Evolutionary conservation across 2,329 filamentous ascomycete species (phyloP).

Genomic region (Ceratocystis lukuohia): DNA sequence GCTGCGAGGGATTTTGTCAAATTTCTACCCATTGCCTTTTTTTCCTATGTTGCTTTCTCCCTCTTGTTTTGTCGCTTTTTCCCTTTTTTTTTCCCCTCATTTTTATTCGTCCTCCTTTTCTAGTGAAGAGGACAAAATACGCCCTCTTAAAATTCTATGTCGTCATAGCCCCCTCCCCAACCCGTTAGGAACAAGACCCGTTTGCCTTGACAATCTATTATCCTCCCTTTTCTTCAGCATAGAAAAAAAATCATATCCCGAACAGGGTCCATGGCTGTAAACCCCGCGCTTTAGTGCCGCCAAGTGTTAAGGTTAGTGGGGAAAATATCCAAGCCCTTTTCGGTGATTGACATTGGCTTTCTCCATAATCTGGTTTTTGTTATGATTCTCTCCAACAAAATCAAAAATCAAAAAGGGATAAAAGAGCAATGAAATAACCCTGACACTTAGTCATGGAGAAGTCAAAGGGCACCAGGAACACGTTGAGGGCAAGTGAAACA

Average conservation of each 20-base stretch:
- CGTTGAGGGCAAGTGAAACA: not conserved
- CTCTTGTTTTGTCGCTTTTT: not conserved
- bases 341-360: not conserved
- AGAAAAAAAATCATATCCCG: not conserved
- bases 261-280: slow-evolving; percentile 7
- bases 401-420: not conserved
- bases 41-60: not conserved
- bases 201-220: not conserved
- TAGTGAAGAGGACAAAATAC: not conserved
- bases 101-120: not conserved
- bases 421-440: not conserved
- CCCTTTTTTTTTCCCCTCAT: not conserved
- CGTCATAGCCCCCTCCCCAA: not conserved
- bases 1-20: not conserved
- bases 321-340: not conserved
- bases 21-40: not conserved
- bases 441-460: not conserved
- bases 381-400: not conserved
- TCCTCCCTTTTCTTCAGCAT: not conserved
- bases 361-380: too few species aligned
- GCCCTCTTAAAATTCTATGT: not conserved
- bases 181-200: not conserved
- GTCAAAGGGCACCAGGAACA: not conserved
- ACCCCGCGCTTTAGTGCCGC: slow-evolving; percentile 7
- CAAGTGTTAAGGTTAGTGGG: slow-evolving; percentile 7